Evolutionary conservation across 768 basidiomycete genomes (phyloP).

Genomic region (Multifurca ochricompacta): DNA sequence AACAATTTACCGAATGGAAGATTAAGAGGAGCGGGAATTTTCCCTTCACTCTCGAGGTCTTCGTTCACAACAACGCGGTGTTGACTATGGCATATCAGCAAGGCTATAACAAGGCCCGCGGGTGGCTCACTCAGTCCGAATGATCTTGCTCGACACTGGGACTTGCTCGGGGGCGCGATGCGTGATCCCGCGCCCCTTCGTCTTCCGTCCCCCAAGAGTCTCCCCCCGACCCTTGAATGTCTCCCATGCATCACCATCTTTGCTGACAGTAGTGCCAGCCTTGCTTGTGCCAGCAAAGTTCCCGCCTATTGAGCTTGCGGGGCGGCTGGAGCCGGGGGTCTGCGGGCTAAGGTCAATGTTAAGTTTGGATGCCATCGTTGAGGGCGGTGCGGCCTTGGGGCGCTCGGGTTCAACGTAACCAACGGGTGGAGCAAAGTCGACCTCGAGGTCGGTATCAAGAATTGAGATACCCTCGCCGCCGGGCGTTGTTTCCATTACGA

Average conservation of each 20-base stretch:
- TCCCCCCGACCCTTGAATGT: slow-evolving; percentile 95
- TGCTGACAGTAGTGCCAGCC: slow-evolving; percentile 48
- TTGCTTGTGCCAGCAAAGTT: slow-evolving; percentile 50
- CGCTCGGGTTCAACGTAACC: slow-evolving; percentile 93
- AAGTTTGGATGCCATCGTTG: slow-evolving; percentile 95
- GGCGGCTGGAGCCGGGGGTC: slow-evolving; percentile 80
- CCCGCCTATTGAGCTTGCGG: slow-evolving; percentile 65
- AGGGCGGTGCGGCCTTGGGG: slow-evolving; percentile 67
- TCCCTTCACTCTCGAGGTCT: slow-evolving; percentile 59
- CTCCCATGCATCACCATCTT: slow-evolving; percentile 82
- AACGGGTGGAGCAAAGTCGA: slow-evolving; percentile 90
- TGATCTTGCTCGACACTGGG: slow-evolving; percentile 77
- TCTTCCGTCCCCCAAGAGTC: slow-evolving; percentile 82
- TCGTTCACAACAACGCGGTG: slow-evolving; percentile 78
- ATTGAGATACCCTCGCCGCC: slow-evolving; percentile 84
- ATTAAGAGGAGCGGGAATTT: slow-evolving; percentile 84
- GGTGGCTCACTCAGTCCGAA: slow-evolving; percentile 76
- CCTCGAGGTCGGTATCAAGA: slow-evolving; percentile 94
- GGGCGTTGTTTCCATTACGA: slow-evolving; percentile 90
- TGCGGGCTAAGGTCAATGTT: slow-evolving; percentile 87
- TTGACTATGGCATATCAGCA: slow-evolving; percentile 43
- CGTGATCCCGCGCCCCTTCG: slow-evolving; percentile 90
- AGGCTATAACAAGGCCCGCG: slow-evolving; percentile 7
- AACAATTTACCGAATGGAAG: slow-evolving; percentile 93
- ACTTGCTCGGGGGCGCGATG: slow-evolving; percentile 77